These are phyloP conservation scores for Isabelozyma pseudorhagii DNA, from an alignment of 805 yeast species.

Conservation along the genomic window DNA sequence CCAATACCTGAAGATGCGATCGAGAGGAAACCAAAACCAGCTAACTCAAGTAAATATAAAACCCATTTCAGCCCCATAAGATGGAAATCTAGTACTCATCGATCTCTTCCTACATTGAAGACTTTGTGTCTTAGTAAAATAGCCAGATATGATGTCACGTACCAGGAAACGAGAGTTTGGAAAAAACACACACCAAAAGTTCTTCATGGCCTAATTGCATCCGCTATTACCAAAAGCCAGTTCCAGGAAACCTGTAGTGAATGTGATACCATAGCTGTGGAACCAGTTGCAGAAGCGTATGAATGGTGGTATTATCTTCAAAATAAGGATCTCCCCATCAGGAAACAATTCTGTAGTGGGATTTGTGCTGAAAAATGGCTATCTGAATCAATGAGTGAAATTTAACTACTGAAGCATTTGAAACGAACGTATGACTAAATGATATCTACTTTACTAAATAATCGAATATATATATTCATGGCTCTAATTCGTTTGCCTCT, in stretches of 20 bases:
- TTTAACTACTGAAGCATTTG: neutral
- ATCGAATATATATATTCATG: too few relatives aligned
- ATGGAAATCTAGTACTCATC: constrained; percentile 13
- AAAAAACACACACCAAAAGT: constrained; percentile 43
- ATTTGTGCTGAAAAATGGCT: constrained; percentile 36
- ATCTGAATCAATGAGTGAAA: neutral
- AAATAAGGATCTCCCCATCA: constrained; percentile 49
- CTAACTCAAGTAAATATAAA: constrained; percentile 16
- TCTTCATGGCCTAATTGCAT: constrained; percentile 44
- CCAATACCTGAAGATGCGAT: constrained; percentile 24
- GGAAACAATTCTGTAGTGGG: constrained; percentile 54
- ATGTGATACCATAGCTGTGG: constrained; percentile 48
- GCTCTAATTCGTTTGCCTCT: too few relatives aligned
- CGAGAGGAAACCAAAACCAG: constrained; percentile 3
- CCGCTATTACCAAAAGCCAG: constrained; percentile 51
- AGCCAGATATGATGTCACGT: constrained; percentile 51
- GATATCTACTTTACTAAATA: neutral
- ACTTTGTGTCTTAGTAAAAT: constrained; percentile 47
- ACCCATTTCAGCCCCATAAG: constrained; percentile 24
- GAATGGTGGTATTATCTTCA: constrained; percentile 69
- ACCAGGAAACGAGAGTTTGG: constrained; percentile 55
- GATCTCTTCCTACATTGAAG: constrained; percentile 42
- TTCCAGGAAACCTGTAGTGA: constrained; percentile 52
- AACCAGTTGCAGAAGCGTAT: constrained; percentile 54
- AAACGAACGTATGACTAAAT: neutral